A percentile compares a stretch with the other conserved stretches of the same genome.
These are phyloP conservation scores for Escovopsis sp. DNA, from an alignment of 2,329 filamentous ascomycete genomes.

Conservation along the genomic window DNA sequence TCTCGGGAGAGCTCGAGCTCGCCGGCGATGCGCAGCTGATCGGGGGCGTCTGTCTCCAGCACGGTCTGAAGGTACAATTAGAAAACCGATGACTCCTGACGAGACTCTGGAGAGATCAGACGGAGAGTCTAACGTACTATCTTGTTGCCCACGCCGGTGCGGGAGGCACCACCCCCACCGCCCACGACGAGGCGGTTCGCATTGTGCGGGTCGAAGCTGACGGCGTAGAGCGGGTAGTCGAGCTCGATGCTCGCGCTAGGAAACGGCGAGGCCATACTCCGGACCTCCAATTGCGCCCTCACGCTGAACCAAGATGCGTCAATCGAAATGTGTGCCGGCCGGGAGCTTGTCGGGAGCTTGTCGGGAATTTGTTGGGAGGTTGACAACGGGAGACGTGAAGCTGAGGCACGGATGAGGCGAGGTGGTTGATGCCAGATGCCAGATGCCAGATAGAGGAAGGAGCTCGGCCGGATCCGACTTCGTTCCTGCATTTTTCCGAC, in stretches of 20 bases:
- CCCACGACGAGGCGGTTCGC: conserved; percentile 63
- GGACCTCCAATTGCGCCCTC: too few relatives aligned
- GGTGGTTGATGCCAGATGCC: too few relatives aligned
- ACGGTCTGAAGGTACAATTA: conserved; percentile 47
- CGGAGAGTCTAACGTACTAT: conserved; percentile 42
- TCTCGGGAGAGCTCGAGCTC: conserved; percentile 67
- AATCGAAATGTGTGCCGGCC: too few relatives aligned
- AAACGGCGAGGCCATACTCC: conserved; percentile 25
- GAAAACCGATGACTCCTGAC: too few relatives aligned
- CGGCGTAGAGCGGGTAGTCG: conserved; percentile 71
- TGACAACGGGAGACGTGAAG: too few relatives aligned
- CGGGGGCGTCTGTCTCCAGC: conserved; percentile 52
- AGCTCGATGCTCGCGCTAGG: conserved; percentile 48
- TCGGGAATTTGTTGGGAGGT: too few relatives aligned
- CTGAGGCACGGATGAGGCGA: too few relatives aligned
- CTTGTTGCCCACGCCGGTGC: conserved; percentile 73
- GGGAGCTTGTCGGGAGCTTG: too few relatives aligned
- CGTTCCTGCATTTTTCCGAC: too few relatives aligned
- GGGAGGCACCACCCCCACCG: conserved; percentile 72
- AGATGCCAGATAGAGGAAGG: too few relatives aligned
- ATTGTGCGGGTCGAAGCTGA: conserved; percentile 76
- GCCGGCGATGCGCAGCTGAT: conserved; percentile 46
- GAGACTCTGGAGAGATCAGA: not conserved
- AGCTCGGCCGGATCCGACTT: too few relatives aligned
- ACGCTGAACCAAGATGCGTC: too few relatives aligned